Evolutionary conservation across 2,329 filamentous ascomycete genomes (phyloP), one percentile per base, ranked within the genome.

Genomic region (Monosporascus sp.): DNA sequence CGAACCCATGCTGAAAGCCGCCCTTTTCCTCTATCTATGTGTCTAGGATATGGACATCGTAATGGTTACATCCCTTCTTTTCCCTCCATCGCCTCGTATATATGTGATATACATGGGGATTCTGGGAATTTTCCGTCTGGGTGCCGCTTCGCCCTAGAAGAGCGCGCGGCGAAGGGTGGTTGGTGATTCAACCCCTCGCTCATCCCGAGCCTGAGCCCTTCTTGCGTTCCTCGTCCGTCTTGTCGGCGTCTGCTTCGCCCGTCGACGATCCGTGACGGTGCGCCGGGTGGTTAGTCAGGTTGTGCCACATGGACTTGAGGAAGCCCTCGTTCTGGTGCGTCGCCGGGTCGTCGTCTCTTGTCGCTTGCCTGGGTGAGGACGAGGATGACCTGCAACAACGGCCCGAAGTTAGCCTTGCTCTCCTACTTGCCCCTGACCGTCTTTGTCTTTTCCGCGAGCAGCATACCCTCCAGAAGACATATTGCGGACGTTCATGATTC

Each of bases 271-370:
- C 57, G 22, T 60, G 59, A 55, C 77, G 73, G 59, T 84, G 81
- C 6, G 76, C 78, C 0, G 81, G 78, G 64, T 94, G 84, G 64
- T 91, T 90, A n/a, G 88, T 96, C 52, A 97, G 73, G 60, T 86
- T 91, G 68, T 97, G 90, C 93, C 93, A 97, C 59, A 95, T 85
- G 43, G 87, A 91, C 76, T 94, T 97, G 56, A 97, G 75, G 67
- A 97, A 96, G 3, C 93, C 90, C 70, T 97, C 92, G 65, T 88
- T 85, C 72, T 88, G 87, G 69, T 93, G 87, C 0, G 79, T 74
- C 26, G 49, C 64, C 5, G 66, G 65, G 52, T 69, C 65, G 44
- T 78, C 75, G 44, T 69, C 64, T 40, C 57, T 65, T n/a, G 61
- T 59, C 38, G 64, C 62, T 46, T 56, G 49, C 49, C 37, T 53